Percentiles rank a stretch among this genome's conserved stretches.
phyloP scores from a whole-genome alignment of 148 eudicot species.

The Chenopodium album region DNA sequence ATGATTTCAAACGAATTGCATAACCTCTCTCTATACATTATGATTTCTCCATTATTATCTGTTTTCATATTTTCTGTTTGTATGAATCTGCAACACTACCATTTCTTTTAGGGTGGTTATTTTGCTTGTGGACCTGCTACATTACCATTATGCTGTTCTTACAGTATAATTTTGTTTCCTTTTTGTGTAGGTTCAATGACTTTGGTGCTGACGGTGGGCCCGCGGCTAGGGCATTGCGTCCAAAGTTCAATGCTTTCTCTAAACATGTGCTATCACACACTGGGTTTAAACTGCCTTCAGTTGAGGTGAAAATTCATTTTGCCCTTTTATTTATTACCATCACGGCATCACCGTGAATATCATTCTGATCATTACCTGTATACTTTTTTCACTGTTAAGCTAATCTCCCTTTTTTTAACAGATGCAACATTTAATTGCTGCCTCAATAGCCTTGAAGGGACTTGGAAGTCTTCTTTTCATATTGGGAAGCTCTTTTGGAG shows the following conservation, averaged over 20 bases:
- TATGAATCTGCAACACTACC: not conserved
- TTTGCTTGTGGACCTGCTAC: not conserved
- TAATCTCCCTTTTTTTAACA: slow-evolving; percentile 22
- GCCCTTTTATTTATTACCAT: not conserved
- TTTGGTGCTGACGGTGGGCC: slow-evolving; percentile 80
- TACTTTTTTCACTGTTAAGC: not conserved
- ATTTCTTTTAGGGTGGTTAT: not conserved
- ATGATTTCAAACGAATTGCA: too few species aligned
- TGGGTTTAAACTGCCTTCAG: slow-evolving; percentile 60
- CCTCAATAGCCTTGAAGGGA: slow-evolving; percentile 66
- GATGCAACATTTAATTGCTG: slow-evolving; percentile 69
- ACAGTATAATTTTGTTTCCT: not conserved
- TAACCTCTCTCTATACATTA: not conserved
- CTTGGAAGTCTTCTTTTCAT: slow-evolving; percentile 80
- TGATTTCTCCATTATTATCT: not conserved
- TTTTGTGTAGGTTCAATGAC: slow-evolving; percentile 61
- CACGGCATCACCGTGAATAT: not conserved
- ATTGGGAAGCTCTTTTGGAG: slow-evolving; percentile 78
- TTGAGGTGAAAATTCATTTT: slow-evolving; percentile 48
- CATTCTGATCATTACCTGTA: not conserved
- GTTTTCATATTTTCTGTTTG: not conserved
- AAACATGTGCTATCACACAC: slow-evolving; percentile 56
- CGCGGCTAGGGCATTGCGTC: slow-evolving; percentile 61
- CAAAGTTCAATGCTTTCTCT: slow-evolving; percentile 59
- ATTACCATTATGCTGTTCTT: not conserved